phyloP scores from a whole-genome alignment of 306 rosid species.

The Inga oerstediana region DNA sequence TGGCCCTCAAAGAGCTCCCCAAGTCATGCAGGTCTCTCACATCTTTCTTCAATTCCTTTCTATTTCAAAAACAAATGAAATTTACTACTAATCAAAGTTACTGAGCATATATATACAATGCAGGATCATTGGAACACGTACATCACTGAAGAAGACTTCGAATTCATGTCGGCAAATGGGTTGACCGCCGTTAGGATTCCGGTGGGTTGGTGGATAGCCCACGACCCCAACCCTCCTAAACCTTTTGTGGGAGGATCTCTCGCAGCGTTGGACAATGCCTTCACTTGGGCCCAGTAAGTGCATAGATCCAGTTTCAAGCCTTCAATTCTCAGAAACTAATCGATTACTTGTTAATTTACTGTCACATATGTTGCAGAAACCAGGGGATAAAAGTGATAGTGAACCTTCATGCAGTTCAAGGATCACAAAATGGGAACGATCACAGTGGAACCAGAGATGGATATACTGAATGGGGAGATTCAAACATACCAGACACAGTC shows the following conservation, averaged over 20 bases:
- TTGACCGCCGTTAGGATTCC: constrained; percentile 65
- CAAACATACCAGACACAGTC: constrained; percentile 45
- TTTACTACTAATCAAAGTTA: neutral
- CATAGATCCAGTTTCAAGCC: neutral
- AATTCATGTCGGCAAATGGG: constrained; percentile 59
- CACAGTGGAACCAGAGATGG: constrained; percentile 67
- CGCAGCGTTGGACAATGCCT: constrained; percentile 61
- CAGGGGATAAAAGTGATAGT: constrained; percentile 51
- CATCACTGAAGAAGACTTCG: constrained; percentile 62
- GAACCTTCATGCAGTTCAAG: constrained; percentile 61
- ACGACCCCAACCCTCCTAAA: constrained; percentile 60
- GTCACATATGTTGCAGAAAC: constrained; percentile 32
- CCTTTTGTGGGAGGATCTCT: constrained; percentile 69
- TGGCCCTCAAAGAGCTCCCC: constrained; percentile 54
- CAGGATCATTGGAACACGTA: constrained; percentile 64
- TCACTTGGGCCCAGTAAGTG: constrained; percentile 66
- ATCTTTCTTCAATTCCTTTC: neutral
- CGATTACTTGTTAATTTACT: neutral
- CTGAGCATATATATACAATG: neutral
- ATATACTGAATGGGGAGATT: constrained; percentile 51
- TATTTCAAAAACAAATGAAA: neutral
- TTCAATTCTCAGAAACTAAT: neutral
- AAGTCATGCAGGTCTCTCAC: constrained; percentile 45
- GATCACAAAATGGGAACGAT: constrained; percentile 57
- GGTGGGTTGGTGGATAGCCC: constrained; percentile 74